phyloP scores from a whole-genome alignment of 768 basidiomycete species.

The Cubamyces lactineus region DNA sequence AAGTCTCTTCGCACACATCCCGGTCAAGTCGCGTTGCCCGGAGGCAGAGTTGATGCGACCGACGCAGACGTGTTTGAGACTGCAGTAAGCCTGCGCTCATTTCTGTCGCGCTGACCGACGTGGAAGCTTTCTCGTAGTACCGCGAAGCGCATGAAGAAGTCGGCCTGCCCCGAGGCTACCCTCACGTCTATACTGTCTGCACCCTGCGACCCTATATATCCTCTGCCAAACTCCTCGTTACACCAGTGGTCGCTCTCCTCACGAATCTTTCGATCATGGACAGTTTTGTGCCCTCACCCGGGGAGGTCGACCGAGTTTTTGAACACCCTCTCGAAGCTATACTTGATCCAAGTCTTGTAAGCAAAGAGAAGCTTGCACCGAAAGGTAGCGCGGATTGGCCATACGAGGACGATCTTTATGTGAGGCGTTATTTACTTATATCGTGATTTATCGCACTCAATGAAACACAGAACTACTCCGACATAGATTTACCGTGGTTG shows the following conservation, averaged over 20 bases:
- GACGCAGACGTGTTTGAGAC: slow-evolving; percentile 69
- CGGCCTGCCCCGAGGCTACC: slow-evolving; percentile 58
- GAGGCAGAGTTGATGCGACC: slow-evolving; percentile 72
- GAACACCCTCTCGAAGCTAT: slow-evolving; percentile 76
- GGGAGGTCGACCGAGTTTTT: slow-evolving; percentile 82
- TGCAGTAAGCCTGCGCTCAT: slow-evolving; percentile 59
- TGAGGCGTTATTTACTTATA: slow-evolving; percentile 40
- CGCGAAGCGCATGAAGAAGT: slow-evolving; percentile 91
- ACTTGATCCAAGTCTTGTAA: slow-evolving; percentile 59
- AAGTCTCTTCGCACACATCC: slow-evolving; percentile 75
- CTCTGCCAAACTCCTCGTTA: slow-evolving; percentile 69
- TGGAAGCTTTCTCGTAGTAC: slow-evolving; percentile 46
- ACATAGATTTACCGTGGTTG: slow-evolving; percentile 51
- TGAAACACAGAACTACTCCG: slow-evolving; percentile 54
- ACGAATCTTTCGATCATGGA: slow-evolving; percentile 55
- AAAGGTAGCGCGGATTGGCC: slow-evolving; percentile 77
- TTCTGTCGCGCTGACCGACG: neutral
- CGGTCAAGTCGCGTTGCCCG: slow-evolving; percentile 83
- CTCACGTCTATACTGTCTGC: slow-evolving; percentile 62
- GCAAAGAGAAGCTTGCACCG: slow-evolving; percentile 51
- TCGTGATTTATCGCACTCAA: neutral
- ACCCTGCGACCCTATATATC: slow-evolving; percentile 71
- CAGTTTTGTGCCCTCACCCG: slow-evolving; percentile 54
- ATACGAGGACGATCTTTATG: slow-evolving; percentile 73
- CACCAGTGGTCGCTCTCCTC: slow-evolving; percentile 76